Base-by-base conservation (phyloP, 345 rosid genomes). In the Arabis hirsuta region DNA sequence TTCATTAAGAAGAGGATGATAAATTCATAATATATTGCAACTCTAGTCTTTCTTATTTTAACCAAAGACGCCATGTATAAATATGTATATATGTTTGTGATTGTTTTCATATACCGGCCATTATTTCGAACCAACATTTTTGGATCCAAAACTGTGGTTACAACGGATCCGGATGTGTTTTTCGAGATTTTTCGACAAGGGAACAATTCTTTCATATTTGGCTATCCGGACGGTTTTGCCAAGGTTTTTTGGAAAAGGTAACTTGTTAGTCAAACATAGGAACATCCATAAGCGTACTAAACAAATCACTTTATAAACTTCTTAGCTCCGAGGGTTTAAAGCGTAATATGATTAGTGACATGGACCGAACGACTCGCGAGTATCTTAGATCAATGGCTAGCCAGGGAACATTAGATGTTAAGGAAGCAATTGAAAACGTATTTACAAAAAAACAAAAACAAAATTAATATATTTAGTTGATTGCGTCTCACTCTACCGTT, bases 271-370 rank as follows among this genome's bases (percentile, higher is more conserved):
- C 1, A 11, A 65, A 6, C 19, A 53, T 16, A 84, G 88, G 3
- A 53, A 11, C 6, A 2, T 72, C 12, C 87, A 80, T 47, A 82
- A 79, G 53, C 67, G 76, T 29, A 9, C 82, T 0, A 77, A 42
- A 22, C 73, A 77, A 44, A 32, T 78, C 12, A 43, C 73, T n/a
- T 34, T 73, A 5, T 71, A n/a, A 78, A 6, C 55, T 76, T 14
- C 24, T 83, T 41, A 75, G 87, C n/a, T 26, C 58, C 0, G 86
- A 79, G 29, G 70, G 52, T 34, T 67, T 83, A 7, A 82, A 27
- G 66, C 27, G 11, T 3, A 73, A 31, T 0, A 47, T 83, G 13
- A 58, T 83, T 1, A 38, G 27, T 22, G 60, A 58, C 32, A 61
- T 83, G 41, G 80, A 80, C 12, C 36, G 39, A 2, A 54, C 54